phyloP scores from a whole-genome alignment of 345 rosid genomes.

The Fremontodendron californicum region DNA sequence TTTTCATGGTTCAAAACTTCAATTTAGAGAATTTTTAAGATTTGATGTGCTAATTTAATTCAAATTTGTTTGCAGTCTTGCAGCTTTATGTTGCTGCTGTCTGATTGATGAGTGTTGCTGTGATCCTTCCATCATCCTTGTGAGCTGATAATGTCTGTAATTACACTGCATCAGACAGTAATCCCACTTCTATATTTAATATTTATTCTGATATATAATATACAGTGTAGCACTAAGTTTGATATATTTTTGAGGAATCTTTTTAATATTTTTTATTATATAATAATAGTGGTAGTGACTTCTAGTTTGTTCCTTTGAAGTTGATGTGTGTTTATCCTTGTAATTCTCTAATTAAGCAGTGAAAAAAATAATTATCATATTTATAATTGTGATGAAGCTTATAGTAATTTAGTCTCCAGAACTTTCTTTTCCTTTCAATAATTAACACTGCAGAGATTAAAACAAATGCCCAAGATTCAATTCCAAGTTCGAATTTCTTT shows the following conservation, averaged over 20 bases:
- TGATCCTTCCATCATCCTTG: slow-evolving; percentile 51
- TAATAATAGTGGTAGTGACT: no score
- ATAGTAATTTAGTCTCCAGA: neutral
- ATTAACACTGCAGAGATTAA: no score
- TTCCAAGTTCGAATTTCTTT: no score
- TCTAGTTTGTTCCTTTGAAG: neutral
- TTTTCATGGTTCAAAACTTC: neutral
- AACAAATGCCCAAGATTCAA: no score
- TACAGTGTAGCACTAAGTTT: neutral
- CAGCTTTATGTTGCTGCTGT: slow-evolving; percentile 69
- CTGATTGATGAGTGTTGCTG: slow-evolving; percentile 72
- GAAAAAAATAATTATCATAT: neutral
- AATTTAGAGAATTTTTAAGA: no score
- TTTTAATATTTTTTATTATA: neutral
- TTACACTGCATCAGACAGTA: neutral
- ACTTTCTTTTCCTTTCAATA: neutral
- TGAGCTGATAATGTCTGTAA: slow-evolving; percentile 10
- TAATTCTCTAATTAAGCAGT: neutral
- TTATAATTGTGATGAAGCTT: neutral
- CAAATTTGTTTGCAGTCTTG: slow-evolving; percentile 54
- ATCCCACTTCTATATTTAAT: neutral
- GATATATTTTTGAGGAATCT: neutral
- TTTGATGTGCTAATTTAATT: no score
- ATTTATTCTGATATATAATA: no score
- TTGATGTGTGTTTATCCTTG: neutral